Percentiles rank a stretch among this genome's conserved stretches.
These are phyloP conservation scores for Linum lewisii DNA, from an alignment of 345 rosid species.

Conservation along the genomic window DNA sequence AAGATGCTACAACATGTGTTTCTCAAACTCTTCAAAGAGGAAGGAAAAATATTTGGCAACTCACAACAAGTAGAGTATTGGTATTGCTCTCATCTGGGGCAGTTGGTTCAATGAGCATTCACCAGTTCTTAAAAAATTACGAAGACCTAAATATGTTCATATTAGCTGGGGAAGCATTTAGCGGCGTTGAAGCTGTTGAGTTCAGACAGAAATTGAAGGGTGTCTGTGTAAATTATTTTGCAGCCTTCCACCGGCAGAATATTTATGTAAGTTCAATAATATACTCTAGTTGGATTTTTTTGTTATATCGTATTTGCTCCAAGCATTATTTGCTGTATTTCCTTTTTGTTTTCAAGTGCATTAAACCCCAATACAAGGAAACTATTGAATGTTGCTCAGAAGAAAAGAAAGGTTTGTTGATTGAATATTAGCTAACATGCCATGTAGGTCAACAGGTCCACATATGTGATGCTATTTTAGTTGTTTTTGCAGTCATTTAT, in stretches of 20 bases:
- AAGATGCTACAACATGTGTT: conserved; percentile 76
- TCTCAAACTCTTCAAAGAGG: conserved; percentile 90
- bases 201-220: conserved; percentile 90
- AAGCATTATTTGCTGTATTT: neutral
- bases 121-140: conserved; percentile 85
- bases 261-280: conserved; percentile 49
- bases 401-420: neutral
- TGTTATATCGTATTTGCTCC: neutral
- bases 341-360: neutral
- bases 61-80: conserved; percentile 81
- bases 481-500: neutral
- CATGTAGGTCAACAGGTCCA: neutral
- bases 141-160: conserved; percentile 81
- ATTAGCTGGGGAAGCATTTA: conserved; percentile 95
- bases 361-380: neutral
- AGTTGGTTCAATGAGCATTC: conserved; percentile 78
- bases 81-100: conserved; percentile 87
- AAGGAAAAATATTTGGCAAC: conserved; percentile 95
- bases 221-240: conserved; percentile 74
- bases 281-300: neutral
- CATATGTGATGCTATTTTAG: neutral
- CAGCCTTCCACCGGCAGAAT: conserved; percentile 83
- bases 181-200: conserved; percentile 84
- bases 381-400: too few species aligned
- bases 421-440: too few species aligned